Base-by-base conservation (phyloP, 2,329 filamentous ascomycete species). In the Rhytidhysteron rufulum region DNA sequence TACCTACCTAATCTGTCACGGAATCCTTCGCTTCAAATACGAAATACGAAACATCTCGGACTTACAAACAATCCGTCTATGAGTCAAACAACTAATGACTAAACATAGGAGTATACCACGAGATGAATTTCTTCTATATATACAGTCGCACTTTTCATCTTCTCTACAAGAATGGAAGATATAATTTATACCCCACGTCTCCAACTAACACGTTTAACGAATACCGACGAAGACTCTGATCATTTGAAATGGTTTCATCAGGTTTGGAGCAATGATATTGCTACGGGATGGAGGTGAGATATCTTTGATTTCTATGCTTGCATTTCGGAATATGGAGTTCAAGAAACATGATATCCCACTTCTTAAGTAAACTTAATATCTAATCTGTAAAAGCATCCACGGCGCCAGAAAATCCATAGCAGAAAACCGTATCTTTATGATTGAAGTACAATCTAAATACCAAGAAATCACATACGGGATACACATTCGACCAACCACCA, bases 171-270 rank as follows among this genome's bases (percentile, higher is more conserved):
- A 3, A 42, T 44, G 41, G 21, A 42, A 8, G 4, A 18, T 3
- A 31, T 36, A 15, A 39, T 57, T 31, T 29, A 48, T 2, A 61
- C 54, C 2, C 40, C 43, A 1, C 47, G 57, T 9, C 49, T 62
- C 9, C 45, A 38, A n/a, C 49, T 62, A 5, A 44, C 55, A 27
- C 53, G 42, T 6, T 44, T 61, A 9, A 54, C 49, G 18, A 43
- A 55, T 34, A 53, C 47, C 7, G 37, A 47, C 3, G 22, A 22
- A 3, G 43, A 38, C 7, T 53, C 54, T 2, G 43, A 51, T 11
- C 57, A 60, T 35, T 34, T 58, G 11, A 43, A 48, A 32, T 55
- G 53, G 51, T 60, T 60, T 41, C 57, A 62, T 29, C 44, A 53
- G 22, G 41, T 50, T 24, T 58, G 57, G 55, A 42, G 34, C 8